These are phyloP conservation scores for Begonia fuchsioides DNA, from an alignment of 306 rosid species.

Conservation along the genomic window DNA sequence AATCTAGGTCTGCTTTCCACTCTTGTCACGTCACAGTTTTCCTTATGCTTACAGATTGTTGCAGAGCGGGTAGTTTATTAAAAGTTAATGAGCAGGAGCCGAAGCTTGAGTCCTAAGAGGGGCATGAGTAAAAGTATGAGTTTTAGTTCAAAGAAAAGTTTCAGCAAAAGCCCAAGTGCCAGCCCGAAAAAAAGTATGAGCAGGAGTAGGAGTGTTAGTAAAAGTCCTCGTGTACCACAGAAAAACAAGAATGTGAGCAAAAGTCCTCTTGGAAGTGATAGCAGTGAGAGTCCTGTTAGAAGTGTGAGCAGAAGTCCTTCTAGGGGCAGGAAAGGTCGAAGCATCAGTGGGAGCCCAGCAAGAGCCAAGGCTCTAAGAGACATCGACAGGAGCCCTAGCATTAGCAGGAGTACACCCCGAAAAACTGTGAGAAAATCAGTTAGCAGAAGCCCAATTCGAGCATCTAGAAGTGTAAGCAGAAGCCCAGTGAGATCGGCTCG, in stretches of 20 bases:
- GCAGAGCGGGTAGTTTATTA: slow-evolving; percentile 54
- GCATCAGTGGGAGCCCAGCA: slow-evolving; percentile 43
- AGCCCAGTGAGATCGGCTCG: slow-evolving; percentile 62
- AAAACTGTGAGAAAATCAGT: slow-evolving; percentile 27
- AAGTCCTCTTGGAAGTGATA: slow-evolving; percentile 42
- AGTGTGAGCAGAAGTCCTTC: slow-evolving; percentile 28
- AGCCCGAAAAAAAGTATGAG: slow-evolving; percentile 37
- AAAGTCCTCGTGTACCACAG: slow-evolving; percentile 20
- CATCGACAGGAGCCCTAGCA: slow-evolving; percentile 33
- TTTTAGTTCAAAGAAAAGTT: slow-evolving; percentile 64
- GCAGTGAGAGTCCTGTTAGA: slow-evolving; percentile 33
- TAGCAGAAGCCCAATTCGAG: slow-evolving; percentile 57
- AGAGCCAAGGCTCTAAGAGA: slow-evolving; percentile 23
- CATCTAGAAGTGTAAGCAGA: slow-evolving; percentile 43
- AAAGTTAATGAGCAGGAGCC: slow-evolving; percentile 87
- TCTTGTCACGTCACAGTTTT: slow-evolving; percentile 56
- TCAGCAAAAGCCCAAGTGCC: slow-evolving; percentile 42
- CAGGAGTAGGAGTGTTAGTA: slow-evolving; percentile 33
- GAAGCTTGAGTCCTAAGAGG: slow-evolving; percentile 81
- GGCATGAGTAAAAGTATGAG: slow-evolving; percentile 80
- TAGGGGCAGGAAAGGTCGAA: slow-evolving; percentile 25
- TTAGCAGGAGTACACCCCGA: slow-evolving; percentile 51
- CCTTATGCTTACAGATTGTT: slow-evolving; percentile 47
- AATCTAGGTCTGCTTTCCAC: slow-evolving; percentile 74
- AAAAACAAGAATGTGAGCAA: slow-evolving; percentile 43